phyloP scores from a whole-genome alignment of 306 rosid species.

The Phaseolus lunatus region DNA sequence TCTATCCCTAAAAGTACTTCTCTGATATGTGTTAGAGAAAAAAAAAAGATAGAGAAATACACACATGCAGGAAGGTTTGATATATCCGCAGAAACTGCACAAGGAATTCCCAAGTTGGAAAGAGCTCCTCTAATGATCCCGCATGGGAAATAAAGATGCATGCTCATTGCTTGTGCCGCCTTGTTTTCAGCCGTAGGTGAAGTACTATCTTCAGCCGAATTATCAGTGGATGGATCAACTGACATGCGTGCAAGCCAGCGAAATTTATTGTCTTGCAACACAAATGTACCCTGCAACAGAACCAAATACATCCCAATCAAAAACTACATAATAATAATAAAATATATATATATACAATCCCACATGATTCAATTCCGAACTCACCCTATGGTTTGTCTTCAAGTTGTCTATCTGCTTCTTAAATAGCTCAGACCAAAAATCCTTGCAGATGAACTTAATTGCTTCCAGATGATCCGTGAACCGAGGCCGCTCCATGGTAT shows the following conservation, averaged over 20 bases:
- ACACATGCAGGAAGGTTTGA: conserved; percentile 92
- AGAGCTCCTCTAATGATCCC: conserved; percentile 98
- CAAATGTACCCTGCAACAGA: conserved; percentile 85
- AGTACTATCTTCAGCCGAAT: conserved; percentile 60
- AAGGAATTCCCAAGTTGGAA: conserved; percentile 93
- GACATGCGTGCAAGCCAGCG: conserved; percentile 93
- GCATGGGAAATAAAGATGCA: conserved; percentile 96
- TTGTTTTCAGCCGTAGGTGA: conserved; percentile 62
- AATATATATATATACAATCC: neutral
- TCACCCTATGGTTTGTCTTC: conserved; percentile 93
- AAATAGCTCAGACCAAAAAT: conserved; percentile 97
- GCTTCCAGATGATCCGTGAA: conserved; percentile 95
- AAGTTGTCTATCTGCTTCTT: conserved; percentile 98
- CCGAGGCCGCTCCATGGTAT: conserved; percentile 95
- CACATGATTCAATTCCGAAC: conserved; percentile 39
- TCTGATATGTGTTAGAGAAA: neutral
- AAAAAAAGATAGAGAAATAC: conserved; percentile 39
- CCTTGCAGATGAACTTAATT: conserved; percentile 97
- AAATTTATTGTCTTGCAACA: conserved; percentile 89
- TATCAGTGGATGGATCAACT: conserved; percentile 64
- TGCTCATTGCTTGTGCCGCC: conserved; percentile 75
- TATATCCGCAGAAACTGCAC: conserved; percentile 94
- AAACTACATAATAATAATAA: neutral
- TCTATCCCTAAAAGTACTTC: neutral
- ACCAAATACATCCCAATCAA: conserved; percentile 37